Percentiles rank a stretch among this genome's conserved stretches.
Conservation (phyloP, 225 moss, liverwort and hornwort species). For the Anthoceros angustus region DNA sequence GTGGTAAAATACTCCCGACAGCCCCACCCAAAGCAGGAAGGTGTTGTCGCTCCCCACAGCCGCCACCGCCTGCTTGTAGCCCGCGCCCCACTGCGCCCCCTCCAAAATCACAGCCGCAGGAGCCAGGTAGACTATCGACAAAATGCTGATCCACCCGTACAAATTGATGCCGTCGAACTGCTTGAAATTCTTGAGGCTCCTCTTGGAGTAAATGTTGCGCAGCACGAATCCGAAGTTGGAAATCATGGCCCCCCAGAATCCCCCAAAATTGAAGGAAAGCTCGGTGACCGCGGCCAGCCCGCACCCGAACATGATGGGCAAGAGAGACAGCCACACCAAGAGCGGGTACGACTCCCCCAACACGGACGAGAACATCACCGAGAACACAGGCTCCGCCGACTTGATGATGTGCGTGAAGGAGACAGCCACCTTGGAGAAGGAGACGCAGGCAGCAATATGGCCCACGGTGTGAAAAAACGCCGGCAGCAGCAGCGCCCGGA, state of each 20-base stretch:
- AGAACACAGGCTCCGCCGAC: conserved; percentile 10
- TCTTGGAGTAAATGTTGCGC: conserved; percentile 7
- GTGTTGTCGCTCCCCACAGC: neutral
- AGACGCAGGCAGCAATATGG: conserved; percentile 1
- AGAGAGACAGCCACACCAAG: conserved; percentile 5
- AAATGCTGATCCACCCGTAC: neutral
- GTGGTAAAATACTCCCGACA: neutral
- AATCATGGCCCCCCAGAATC: conserved; percentile 8
- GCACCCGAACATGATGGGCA: conserved; percentile 6
- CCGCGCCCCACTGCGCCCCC: neutral
- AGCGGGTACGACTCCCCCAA: conserved; percentile 4
- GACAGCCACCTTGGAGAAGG: conserved; percentile 11
- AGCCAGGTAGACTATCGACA: neutral
- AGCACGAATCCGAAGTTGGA: conserved; percentile 6
- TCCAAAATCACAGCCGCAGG: conserved; percentile 3
- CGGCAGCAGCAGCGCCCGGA: neutral
- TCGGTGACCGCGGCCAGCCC: conserved; percentile 6
- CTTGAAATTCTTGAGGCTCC: conserved; percentile 7
- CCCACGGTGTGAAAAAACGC: neutral
- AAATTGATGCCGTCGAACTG: conserved; percentile 8
- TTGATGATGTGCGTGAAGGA: conserved; percentile 13
- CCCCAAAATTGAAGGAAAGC: conserved; percentile 8
- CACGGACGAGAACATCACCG: conserved; percentile 5
- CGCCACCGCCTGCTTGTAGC: conserved; percentile 8
- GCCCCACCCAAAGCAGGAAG: neutral